Evolutionary conservation across 768 basidiomycete species (phyloP).

Genomic region (Termitomyces sp.): DNA sequence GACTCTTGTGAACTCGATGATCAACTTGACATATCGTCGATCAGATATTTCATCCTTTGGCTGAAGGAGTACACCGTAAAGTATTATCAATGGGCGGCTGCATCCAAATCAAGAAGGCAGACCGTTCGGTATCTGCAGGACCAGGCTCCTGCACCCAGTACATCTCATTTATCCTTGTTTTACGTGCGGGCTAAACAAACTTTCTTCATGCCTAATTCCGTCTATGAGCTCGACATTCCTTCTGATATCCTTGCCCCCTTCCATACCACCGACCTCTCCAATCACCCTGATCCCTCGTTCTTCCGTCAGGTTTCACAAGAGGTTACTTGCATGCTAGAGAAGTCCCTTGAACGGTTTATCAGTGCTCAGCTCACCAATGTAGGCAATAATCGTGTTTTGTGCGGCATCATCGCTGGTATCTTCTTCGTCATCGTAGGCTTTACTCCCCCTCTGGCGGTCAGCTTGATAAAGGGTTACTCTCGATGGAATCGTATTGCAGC

Average conservation of each 20-base stretch:
- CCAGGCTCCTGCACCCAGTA: slow-evolving; percentile 36
- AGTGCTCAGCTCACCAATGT: slow-evolving; percentile 66
- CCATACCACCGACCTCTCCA: slow-evolving; percentile 33
- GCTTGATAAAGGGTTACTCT: slow-evolving; percentile 38
- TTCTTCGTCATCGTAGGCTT: slow-evolving; percentile 43
- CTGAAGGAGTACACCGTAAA: slow-evolving; percentile 62
- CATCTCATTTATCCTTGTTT: slow-evolving; percentile 61
- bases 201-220: slow-evolving; percentile 67
- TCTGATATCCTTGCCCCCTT: slow-evolving; percentile 61
- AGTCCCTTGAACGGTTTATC: slow-evolving; percentile 62
- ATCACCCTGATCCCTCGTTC: slow-evolving; percentile 60
- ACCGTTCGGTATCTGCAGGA: slow-evolving; percentile 23
- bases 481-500: slow-evolving; percentile 57
- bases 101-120: slow-evolving; percentile 26
- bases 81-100: slow-evolving; percentile 38
- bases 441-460: slow-evolving; percentile 40
- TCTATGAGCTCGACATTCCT: slow-evolving; percentile 68
- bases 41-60: slow-evolving; percentile 78
- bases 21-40: slow-evolving; percentile 1
- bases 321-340: slow-evolving; percentile 52
- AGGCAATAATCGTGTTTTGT: slow-evolving; percentile 62
- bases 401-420: slow-evolving; percentile 61
- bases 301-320: slow-evolving; percentile 58
- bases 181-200: slow-evolving; percentile 77
- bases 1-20: background rate